Evolutionary conservation across 2,329 filamentous ascomycete genomes (phyloP).

Genomic region (Penicillium sp.): DNA sequence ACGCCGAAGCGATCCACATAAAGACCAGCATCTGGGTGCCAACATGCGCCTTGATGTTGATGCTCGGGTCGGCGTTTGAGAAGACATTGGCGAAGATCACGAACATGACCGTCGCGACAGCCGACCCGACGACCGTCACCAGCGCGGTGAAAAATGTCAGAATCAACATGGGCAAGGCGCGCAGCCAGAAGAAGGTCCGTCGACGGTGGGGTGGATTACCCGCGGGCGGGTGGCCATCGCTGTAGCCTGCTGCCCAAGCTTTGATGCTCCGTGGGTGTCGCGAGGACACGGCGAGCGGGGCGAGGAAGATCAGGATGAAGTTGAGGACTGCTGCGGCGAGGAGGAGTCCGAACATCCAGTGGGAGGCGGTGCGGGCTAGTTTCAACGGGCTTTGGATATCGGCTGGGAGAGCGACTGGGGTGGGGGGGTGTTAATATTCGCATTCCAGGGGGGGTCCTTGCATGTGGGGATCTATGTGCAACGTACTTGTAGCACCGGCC

Average conservation of each 20-base stretch:
- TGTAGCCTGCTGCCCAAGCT: slow-evolving; percentile 25
- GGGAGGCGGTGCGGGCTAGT: slow-evolving; percentile 70
- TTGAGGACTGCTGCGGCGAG: slow-evolving; percentile 67
- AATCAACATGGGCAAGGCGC: slow-evolving; percentile 66
- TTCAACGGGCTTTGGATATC: slow-evolving; percentile 70
- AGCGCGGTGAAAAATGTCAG: slow-evolving; percentile 67
- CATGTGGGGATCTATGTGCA: background rate
- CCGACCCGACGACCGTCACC: slow-evolving; percentile 65
- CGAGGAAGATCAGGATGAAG: slow-evolving; percentile 68
- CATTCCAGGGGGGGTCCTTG: background rate
- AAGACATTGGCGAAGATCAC: slow-evolving; percentile 77
- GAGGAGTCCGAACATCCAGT: slow-evolving; percentile 90
- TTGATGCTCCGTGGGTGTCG: slow-evolving; percentile 37
- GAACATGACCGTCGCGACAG: slow-evolving; percentile 80
- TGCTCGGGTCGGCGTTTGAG: slow-evolving; percentile 61
- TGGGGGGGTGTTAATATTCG: background rate
- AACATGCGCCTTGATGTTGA: slow-evolving; percentile 72
- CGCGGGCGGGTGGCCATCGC: background rate
- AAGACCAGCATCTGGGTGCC: slow-evolving; percentile 77
- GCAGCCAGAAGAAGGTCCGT: slow-evolving; percentile 37
- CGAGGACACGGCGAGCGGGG: slow-evolving; percentile 51
- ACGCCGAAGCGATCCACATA: slow-evolving; percentile 78
- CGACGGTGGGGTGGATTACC: slow-evolving; percentile 36
- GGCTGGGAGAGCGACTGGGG: slow-evolving; percentile 68
- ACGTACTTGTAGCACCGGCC: slow-evolving; percentile 69